Evolutionary conservation across 495 filamentous ascomycete genomes (phyloP), one percentile per base, ranked within the genome.

Genomic region (Immersiella caudata): DNA sequence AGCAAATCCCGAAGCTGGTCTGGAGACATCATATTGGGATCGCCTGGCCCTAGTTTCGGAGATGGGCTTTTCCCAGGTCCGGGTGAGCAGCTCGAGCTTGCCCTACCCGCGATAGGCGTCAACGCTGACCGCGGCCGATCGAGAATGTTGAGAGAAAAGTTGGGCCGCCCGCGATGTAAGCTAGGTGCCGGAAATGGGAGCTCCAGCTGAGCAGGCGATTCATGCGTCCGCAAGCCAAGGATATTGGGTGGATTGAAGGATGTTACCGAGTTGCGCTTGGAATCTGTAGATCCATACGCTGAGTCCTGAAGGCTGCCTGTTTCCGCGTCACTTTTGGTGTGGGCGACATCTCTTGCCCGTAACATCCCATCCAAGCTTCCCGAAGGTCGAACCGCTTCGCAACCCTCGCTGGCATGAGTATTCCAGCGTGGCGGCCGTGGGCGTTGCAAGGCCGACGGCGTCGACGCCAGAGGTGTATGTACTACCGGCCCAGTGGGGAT

Each of bases 1-100:
- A 97, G 74, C 22, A 96, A 75, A 40, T 89, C 87, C 58, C 86
- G 86, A 14, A 94, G 82, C 27, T 89, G 83, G 21, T 87, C 82
- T 14, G 87, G 80, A 0, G 87, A 82, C 33, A 97, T 85, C 81
- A 94, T 79, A 22, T 70, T 68, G 0, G 86, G 84, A 7, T 75
- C 79, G 36, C 79, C 79, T 16, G 68, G 70, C 49, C 85, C 84
- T 14, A 84, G 66, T 27, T 78, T 75, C 11, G 78, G 70, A 12
- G 88, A 86, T 22, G 88, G 68, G 18, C 88, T 91, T 33, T 3
- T 3, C 67, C 87, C 86, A 12, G 89, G 83, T 57, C 89, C 66
- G 12, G 57, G 35, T 7, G 61, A 46, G 27, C 66, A 35, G 12
- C 55, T 33, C 52, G n/a, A 7, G n/a, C 73, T 74, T n/a, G 67